A percentile compares a stretch with the other conserved stretches of the same genome.
Conservation (phyloP, 2,329 filamentous ascomycete genomes). For the Aspergillus jensenii region DNA sequence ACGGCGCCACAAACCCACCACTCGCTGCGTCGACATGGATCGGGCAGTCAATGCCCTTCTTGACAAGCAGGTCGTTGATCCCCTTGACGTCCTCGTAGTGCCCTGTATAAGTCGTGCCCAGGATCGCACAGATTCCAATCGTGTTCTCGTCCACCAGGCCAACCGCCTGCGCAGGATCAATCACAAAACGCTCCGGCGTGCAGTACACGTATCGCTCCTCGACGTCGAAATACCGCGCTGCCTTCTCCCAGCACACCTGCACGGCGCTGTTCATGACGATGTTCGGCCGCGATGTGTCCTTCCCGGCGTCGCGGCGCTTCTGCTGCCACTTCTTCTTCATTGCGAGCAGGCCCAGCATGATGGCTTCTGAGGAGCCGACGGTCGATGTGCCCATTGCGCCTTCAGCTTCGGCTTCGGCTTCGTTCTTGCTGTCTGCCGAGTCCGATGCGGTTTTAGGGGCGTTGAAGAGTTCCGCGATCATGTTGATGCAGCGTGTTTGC, state of each 20-base stretch:
- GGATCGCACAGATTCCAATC: slow-evolving; percentile 71
- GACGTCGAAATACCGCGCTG: slow-evolving; percentile 72
- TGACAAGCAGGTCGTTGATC: slow-evolving; percentile 64
- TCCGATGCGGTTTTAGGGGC: slow-evolving; percentile 47
- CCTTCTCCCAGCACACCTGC: slow-evolving; percentile 72
- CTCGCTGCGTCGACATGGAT: slow-evolving; percentile 54
- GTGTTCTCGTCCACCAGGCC: slow-evolving; percentile 73
- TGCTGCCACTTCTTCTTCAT: slow-evolving; percentile 77
- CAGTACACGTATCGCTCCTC: slow-evolving; percentile 47
- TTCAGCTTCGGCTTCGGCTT: background rate
- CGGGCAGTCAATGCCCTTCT: slow-evolving; percentile 44
- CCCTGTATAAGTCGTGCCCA: slow-evolving; percentile 72
- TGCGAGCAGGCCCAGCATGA: slow-evolving; percentile 68
- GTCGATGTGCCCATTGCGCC: slow-evolving; percentile 68
- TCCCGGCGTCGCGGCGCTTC: slow-evolving; percentile 58
- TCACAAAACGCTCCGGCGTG: slow-evolving; percentile 63
- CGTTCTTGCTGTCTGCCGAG: background rate
- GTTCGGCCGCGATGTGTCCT: slow-evolving; percentile 65
- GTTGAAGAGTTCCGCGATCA: slow-evolving; percentile 66
- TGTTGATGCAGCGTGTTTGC: slow-evolving; percentile 67
- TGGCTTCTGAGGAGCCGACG: slow-evolving; percentile 70
- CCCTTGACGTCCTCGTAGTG: slow-evolving; percentile 72
- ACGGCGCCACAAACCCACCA: slow-evolving; percentile 46
- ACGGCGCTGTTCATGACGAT: slow-evolving; percentile 74
- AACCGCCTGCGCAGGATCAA: slow-evolving; percentile 64